phyloP scores from a whole-genome alignment of 495 filamentous ascomycete genomes.

The Penicillium herquei region DNA sequence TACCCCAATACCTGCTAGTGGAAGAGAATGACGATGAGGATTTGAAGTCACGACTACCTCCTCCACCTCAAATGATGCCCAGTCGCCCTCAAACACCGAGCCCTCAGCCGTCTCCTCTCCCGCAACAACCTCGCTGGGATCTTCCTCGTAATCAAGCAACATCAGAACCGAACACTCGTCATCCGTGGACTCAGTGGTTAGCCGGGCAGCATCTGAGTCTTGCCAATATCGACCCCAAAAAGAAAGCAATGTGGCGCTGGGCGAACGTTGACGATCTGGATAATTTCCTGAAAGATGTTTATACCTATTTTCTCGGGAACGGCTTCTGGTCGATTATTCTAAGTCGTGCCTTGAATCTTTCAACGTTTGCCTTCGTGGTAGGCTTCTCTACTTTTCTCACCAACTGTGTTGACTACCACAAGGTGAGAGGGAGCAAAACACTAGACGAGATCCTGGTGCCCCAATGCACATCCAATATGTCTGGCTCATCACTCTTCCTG shows the following conservation, averaged over 20 bases:
- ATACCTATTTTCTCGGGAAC: constrained; percentile 80
- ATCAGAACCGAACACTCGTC: constrained; percentile 27
- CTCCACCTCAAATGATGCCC: constrained; percentile 32
- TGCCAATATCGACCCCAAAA: constrained; percentile 61
- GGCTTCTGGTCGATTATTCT: constrained; percentile 90
- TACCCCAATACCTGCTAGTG: constrained; percentile 83
- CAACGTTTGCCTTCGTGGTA: constrained; percentile 81
- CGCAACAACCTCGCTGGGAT: constrained; percentile 64
- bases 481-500: constrained; percentile 69
- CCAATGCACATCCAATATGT: constrained; percentile 86
- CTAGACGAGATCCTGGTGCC: constrained; percentile 75
- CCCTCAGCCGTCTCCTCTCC: constrained; percentile 50
- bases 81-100: constrained; percentile 24
- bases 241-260: constrained; percentile 94
- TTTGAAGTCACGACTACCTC: constrained; percentile 34
- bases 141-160: constrained; percentile 60
- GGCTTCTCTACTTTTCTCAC: constrained; percentile 81
- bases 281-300: constrained; percentile 86
- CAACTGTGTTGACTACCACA: constrained; percentile 81
- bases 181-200: constrained; percentile 32
- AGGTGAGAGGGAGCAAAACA: constrained; percentile 69
- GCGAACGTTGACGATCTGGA: constrained; percentile 91
- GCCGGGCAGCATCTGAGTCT: constrained; percentile 40
- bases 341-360: constrained; percentile 63
- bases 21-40: constrained; percentile 54